phyloP scores from a whole-genome alignment of 2,329 filamentous ascomycete genomes.

The Cryoendolithus antarcticus region DNA sequence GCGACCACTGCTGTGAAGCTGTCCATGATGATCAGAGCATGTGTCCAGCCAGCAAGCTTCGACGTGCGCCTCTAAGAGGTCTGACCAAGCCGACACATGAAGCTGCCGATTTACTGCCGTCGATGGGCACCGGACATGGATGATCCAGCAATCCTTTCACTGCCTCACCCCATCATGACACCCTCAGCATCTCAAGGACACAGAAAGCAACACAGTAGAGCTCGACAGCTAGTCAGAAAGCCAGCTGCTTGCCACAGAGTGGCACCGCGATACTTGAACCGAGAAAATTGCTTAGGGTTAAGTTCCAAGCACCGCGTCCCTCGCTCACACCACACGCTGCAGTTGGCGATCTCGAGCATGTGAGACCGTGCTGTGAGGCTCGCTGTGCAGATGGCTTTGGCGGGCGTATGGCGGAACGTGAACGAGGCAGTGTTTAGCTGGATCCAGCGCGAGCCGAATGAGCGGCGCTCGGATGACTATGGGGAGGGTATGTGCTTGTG shows the following conservation, averaged over 20 bases:
- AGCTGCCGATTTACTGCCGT: constrained; percentile 43
- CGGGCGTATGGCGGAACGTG: constrained; percentile 16
- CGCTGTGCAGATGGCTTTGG: constrained; percentile 12
- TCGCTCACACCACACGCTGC: constrained; percentile 14
- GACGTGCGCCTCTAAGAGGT: constrained; percentile 68
- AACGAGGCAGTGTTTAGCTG: constrained; percentile 22
- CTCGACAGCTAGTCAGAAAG: constrained; percentile 23
- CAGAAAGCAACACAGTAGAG: constrained; percentile 10
- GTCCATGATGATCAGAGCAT: constrained; percentile 53
- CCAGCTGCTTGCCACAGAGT: constrained; percentile 49
- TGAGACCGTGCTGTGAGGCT: constrained; percentile 48
- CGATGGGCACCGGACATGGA: constrained; percentile 8
- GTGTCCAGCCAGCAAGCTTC: constrained; percentile 56
- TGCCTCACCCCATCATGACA: constrained; percentile 7
- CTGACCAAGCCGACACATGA: constrained; percentile 71
- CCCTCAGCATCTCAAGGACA: constrained; percentile 7
- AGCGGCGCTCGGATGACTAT: constrained; percentile 65
- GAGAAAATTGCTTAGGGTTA: constrained; percentile 80
- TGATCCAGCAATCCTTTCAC: constrained; percentile 21
- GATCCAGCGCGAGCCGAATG: constrained; percentile 42
- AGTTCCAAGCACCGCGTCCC: constrained; percentile 68
- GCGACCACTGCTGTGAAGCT: constrained; percentile 31
- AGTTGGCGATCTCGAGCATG: constrained; percentile 16
- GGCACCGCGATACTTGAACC: constrained; percentile 43
- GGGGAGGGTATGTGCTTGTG: constrained; percentile 57